These are phyloP conservation scores for Cladosporium sp. DNA, from an alignment of 2,329 filamentous ascomycete genomes.

Conservation along the genomic window DNA sequence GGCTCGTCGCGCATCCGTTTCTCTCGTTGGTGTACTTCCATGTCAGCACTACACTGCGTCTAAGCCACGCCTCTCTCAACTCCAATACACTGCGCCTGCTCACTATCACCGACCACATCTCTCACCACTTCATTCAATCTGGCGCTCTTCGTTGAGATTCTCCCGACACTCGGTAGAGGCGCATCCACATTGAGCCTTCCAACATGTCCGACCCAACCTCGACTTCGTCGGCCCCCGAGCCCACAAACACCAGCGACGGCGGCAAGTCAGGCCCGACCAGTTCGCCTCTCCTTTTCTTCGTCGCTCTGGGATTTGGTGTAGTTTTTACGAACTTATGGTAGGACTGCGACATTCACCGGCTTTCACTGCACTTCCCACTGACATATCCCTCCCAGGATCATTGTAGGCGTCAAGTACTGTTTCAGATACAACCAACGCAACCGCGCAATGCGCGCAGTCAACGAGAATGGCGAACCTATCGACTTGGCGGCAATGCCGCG, in stretches of 20 bases:
- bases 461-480: constrained; percentile 78
- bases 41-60: constrained; percentile 9
- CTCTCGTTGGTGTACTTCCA: not conserved
- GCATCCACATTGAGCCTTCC: not conserved
- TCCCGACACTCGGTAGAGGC: not conserved
- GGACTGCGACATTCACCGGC: constrained; percentile 31
- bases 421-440: constrained; percentile 97
- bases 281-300: constrained; percentile 83
- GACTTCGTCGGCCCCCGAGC: constrained; percentile 1
- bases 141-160: constrained; percentile 10
- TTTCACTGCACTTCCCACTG: too few species aligned
- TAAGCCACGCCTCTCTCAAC: constrained; percentile 2
- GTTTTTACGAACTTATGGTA: constrained; percentile 99
- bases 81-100: not conserved
- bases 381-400: constrained; percentile 81
- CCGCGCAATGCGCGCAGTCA: constrained; percentile 68
- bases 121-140: not conserved
- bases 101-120: not conserved
- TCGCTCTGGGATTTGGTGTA: constrained; percentile 92
- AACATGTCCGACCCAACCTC: constrained; percentile 6
- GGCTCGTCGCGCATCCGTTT: constrained; percentile 3
- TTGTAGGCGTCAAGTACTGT: constrained; percentile 98
- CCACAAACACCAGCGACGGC: not conserved
- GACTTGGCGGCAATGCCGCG: constrained; percentile 81
- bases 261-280: constrained; percentile 51